phyloP scores from a whole-genome alignment of 768 basidiomycete genomes.

The Tremella yokohamensis region DNA sequence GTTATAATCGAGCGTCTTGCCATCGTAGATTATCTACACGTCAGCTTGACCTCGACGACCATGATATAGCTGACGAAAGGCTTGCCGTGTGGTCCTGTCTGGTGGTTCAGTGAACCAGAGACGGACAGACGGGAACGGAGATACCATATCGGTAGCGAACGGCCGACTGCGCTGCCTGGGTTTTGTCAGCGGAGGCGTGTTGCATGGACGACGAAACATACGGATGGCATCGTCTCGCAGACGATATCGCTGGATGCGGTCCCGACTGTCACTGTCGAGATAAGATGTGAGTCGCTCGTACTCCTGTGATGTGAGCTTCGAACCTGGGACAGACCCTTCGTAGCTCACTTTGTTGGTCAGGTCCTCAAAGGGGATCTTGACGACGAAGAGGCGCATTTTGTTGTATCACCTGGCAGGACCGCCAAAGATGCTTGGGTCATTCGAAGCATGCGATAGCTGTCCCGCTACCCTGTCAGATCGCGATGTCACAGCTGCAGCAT shows the following conservation, averaged over 20 bases:
- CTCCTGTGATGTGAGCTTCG: conserved; percentile 9
- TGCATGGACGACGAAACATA: neutral
- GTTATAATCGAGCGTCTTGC: conserved; percentile 29
- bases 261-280: conserved; percentile 12
- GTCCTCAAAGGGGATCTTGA: neutral
- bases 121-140: conserved; percentile 10
- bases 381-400: neutral
- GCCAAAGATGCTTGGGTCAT: too few species aligned
- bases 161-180: conserved; percentile 30
- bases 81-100: neutral
- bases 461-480: too few species aligned
- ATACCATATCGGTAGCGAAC: conserved; percentile 31
- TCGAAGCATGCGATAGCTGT: too few species aligned
- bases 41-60: conserved; percentile 11
- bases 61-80: conserved; percentile 7
- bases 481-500: too few species aligned
- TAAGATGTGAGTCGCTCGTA: conserved; percentile 11
- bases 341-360: neutral
- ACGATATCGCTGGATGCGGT: conserved; percentile 17
- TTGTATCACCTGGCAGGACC: too few species aligned
- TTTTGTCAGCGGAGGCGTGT: neutral
- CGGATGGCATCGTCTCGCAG: conserved; percentile 24
- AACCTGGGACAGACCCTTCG: too few species aligned
- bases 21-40: neutral
- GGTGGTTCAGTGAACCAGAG: neutral